Percentiles rank a stretch among this genome's conserved stretches.
Evolutionary conservation across 148 eudicot species (phyloP).

Genomic region (Chenopodium berlandieri): DNA sequence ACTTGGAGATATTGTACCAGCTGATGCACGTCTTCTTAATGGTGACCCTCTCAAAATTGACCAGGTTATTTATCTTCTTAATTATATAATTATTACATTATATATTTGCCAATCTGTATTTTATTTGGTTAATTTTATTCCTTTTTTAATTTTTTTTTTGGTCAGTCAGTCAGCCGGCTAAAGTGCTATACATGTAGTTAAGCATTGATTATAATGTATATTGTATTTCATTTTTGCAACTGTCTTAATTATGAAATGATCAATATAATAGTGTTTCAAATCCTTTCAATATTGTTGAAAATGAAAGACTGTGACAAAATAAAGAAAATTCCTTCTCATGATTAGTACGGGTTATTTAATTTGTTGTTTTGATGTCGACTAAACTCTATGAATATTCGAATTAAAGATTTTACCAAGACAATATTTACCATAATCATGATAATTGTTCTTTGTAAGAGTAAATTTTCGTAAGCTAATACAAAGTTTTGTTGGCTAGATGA

Average conservation of each 20-base stretch:
- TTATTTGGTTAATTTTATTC: not conserved
- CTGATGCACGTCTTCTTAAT: constrained; percentile 80
- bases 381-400: too few relatives aligned
- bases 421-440: too few relatives aligned
- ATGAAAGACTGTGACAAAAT: not conserved
- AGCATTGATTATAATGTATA: too few relatives aligned
- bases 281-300: not conserved
- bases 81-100: not conserved
- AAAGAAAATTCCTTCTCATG: too few relatives aligned
- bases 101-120: not conserved
- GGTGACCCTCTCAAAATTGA: constrained; percentile 85
- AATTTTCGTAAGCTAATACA: too few relatives aligned
- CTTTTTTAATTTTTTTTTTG: too few relatives aligned
- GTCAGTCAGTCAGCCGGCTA: too few relatives aligned
- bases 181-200: not conserved
- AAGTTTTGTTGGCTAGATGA: too few relatives aligned
- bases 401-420: too few relatives aligned
- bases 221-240: not conserved
- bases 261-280: not conserved
- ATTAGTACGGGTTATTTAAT: too few relatives aligned
- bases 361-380: too few relatives aligned
- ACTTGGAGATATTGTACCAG: constrained; percentile 74
- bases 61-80: constrained; percentile 41
- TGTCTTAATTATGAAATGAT: not conserved
- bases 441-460: too few relatives aligned